Conservation (phyloP, 73 alveolate species). For the Diophrys appendiculata region DNA sequence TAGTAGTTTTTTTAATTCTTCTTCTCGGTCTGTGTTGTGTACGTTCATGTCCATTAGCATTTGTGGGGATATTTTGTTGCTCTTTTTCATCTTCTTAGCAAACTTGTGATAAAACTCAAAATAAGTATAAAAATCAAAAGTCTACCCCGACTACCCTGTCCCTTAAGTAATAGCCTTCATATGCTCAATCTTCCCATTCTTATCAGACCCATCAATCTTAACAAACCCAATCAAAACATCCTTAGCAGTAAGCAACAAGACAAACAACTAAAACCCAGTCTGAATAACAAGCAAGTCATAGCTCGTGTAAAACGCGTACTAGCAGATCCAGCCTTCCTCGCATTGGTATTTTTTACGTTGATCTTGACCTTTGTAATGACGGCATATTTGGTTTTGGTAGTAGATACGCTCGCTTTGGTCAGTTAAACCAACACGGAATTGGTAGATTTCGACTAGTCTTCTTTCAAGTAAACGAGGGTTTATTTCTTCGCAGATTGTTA, state of each 20-base stretch:
- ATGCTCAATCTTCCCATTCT: too few relatives aligned
- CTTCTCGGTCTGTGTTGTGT: not conserved
- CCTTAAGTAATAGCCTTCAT: not conserved
- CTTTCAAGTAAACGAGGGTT: not conserved
- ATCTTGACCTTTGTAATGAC: conserved; percentile 20
- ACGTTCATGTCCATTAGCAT: not conserved
- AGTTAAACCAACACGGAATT: conserved; percentile 34
- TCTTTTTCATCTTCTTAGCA: not conserved
- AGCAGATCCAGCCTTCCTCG: conserved; percentile 42
- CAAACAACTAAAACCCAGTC: conserved; percentile 35
- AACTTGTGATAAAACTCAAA: not conserved
- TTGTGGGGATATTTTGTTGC: not conserved
- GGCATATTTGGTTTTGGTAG: conserved; percentile 25
- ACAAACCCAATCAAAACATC: conserved; percentile 9
- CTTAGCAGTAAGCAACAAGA: not conserved
- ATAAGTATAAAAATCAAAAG: not conserved
- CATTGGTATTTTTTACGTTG: conserved; percentile 22
- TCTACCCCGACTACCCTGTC: not conserved
- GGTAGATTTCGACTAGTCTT: conserved; percentile 31
- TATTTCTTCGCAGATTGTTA: conserved; percentile 15
- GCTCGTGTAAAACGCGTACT: conserved; percentile 20
- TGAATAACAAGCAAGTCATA: conserved; percentile 15
- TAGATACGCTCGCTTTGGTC: conserved; percentile 11
- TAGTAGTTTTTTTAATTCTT: not conserved
- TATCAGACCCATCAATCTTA: too few relatives aligned